A percentile compares a stretch with the other conserved stretches of the same genome.
phyloP scores from a whole-genome alignment of 2,329 filamentous ascomycete species.

The Tolypocladium tropicale region DNA sequence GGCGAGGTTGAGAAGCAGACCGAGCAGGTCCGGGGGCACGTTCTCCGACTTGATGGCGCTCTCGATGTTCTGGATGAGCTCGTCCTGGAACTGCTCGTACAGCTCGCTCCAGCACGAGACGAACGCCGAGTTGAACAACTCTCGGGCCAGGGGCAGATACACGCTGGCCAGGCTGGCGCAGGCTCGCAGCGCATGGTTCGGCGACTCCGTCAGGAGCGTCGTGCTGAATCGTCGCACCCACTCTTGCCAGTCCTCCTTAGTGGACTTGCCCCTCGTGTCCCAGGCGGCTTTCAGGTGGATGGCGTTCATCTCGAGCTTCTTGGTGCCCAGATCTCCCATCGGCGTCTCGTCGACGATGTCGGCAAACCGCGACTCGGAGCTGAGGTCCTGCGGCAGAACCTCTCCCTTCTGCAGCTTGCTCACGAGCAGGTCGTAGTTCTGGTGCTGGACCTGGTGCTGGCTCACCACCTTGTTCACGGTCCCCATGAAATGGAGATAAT shows the following conservation, averaged over 20 bases:
- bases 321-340: constrained; percentile 75
- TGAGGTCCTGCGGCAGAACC: constrained; percentile 87
- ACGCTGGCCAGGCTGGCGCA: constrained; percentile 86
- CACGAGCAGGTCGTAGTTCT: constrained; percentile 86
- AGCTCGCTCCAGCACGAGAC: constrained; percentile 98
- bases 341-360: constrained; percentile 70
- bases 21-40: constrained; percentile 89
- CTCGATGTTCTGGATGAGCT: constrained; percentile 91
- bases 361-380: constrained; percentile 70
- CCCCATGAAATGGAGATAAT: constrained; percentile 88
- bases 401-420: constrained; percentile 92
- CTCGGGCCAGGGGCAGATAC: constrained; percentile 82
- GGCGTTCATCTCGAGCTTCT: constrained; percentile 95
- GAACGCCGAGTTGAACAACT: constrained; percentile 97
- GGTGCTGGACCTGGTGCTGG: constrained; percentile 71
- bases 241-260: constrained; percentile 97
- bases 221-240: constrained; percentile 97
- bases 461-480: constrained; percentile 84
- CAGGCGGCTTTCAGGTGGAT: constrained; percentile 95
- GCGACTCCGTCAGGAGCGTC: constrained; percentile 87
- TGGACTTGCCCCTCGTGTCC: constrained; percentile 95
- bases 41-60: constrained; percentile 90
- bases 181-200: constrained; percentile 86
- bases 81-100: constrained; percentile 94
- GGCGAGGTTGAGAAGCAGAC: constrained; percentile 86